Evolutionary conservation across 371 early-diverging fungal genomes (phyloP).

Genomic region (Mortierella sp.): DNA sequence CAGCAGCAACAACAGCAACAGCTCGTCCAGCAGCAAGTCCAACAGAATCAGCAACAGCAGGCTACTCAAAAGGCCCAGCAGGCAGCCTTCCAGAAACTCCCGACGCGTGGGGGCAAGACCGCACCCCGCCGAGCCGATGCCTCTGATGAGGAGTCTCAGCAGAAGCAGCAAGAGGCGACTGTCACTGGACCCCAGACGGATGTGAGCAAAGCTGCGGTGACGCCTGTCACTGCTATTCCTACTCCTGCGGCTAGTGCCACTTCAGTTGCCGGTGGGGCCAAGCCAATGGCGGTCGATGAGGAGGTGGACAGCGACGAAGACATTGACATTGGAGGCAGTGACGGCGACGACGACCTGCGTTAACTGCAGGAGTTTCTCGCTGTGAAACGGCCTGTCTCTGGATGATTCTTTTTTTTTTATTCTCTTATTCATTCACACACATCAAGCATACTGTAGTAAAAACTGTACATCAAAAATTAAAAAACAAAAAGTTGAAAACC

Average conservation of each 20-base stretch:
- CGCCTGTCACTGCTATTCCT: background rate
- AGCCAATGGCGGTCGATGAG: constrained; percentile 19
- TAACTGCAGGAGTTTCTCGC: constrained; percentile 10
- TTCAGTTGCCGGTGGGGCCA: constrained; percentile 1
- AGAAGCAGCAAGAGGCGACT: background rate
- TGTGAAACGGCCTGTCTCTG: background rate
- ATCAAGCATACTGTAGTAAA: background rate
- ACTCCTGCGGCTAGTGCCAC: background rate
- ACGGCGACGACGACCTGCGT: constrained; percentile 67
- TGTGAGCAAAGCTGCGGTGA: background rate
- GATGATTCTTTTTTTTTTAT: background rate
- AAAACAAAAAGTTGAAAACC: too few relatives aligned
- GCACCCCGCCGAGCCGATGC: constrained; percentile 27
- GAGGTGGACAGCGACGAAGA: constrained; percentile 76
- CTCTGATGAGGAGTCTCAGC: constrained; percentile 20
- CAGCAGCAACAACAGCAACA: constrained; percentile 39
- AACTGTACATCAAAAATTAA: too few relatives aligned
- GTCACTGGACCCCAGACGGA: background rate
- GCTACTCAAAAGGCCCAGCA: constrained; percentile 21
- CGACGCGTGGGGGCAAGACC: constrained; percentile 43
- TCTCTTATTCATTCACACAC: background rate
- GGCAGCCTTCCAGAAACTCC: constrained; percentile 10
- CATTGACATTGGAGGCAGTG: constrained; percentile 76
- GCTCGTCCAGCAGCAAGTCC: constrained; percentile 43
- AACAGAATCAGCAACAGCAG: constrained; percentile 29